Evolutionary conservation across 1,139 yeast species (phyloP), one percentile per base, ranked within the genome.

Genomic region (Saccharomyces hybrid): DNA sequence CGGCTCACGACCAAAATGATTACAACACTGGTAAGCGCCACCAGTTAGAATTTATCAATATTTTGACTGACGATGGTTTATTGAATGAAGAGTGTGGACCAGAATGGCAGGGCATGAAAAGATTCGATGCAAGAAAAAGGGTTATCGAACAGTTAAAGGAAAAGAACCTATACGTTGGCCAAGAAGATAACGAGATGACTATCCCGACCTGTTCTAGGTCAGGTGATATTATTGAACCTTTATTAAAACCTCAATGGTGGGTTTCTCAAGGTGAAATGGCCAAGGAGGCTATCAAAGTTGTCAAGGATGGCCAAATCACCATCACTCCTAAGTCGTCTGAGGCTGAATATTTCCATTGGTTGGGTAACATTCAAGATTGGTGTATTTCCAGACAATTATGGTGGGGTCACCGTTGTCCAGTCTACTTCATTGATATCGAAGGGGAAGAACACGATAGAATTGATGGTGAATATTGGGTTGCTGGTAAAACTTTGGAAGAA

Each of bases 391-490:
- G 99, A 76, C 99, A 93, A 78, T 81, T 93, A 68, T 93, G 99
- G 99, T 93, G 99, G 99, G 99, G 99, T 62, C 99, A 93, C 77
- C 84, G 98, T 77, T 89, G 97, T 74, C 99, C 99, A 26, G 97
- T 88, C 50, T 93, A 95, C 75, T 89, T 89, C 64, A 89, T 91
- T 59, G 77, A 78, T 53, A 75, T 89, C 57, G 97, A 89, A 69
- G 95, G 93, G 55, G 73, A 75, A 58, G 77, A 74, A 59, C 78
- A 80, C 59, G 86, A 82, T 65, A 61, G 59, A 59, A 59, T 57
- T 52, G 86, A 86, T 69, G 88, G 86, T 63, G 75, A 79, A 50
- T 86, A 78, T 76, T 93, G 99, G 99, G 82, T 93, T 67, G 88
- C 97, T 56, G 99, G 96, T 60, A 83, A 95, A 73, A 75, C 74